Evolutionary conservation across 768 basidiomycete species (phyloP).

Genomic region (Sporobolomyces pararoseus): DNA sequence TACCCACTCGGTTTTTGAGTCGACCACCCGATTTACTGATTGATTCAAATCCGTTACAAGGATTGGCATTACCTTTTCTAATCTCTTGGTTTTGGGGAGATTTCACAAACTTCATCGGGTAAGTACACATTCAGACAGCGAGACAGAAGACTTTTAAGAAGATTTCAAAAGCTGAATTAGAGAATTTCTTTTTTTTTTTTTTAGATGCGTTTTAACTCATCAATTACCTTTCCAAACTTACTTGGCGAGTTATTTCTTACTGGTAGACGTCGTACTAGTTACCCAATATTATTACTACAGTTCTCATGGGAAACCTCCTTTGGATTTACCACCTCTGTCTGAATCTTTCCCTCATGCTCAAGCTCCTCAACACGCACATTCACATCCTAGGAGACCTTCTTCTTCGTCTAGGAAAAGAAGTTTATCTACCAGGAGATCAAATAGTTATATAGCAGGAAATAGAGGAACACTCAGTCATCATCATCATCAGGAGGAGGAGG

Average conservation of each 20-base stretch:
- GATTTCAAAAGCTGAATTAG: too few species aligned
- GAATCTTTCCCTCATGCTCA: constrained; percentile 32
- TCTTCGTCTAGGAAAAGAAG: neutral
- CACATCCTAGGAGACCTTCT: constrained; percentile 4
- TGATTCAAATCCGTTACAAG: constrained; percentile 46
- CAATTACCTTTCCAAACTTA: constrained; percentile 87
- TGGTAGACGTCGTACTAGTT: constrained; percentile 71
- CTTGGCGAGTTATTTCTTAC: constrained; percentile 85
- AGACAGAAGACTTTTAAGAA: neutral
- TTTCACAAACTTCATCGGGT: constrained; percentile 78
- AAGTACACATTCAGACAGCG: neutral
- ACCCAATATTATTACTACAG: constrained; percentile 70
- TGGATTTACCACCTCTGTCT: constrained; percentile 25
- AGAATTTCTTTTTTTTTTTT: neutral
- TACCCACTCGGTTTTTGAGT: too few species aligned
- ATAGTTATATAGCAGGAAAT: too few species aligned
- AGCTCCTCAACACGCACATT: neutral
- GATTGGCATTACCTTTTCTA: constrained; percentile 87
- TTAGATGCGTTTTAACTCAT: constrained; percentile 75
- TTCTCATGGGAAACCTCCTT: constrained; percentile 16
- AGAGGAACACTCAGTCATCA: too few species aligned
- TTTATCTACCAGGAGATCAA: too few species aligned
- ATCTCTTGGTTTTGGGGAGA: constrained; percentile 86
- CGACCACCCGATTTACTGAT: too few species aligned
- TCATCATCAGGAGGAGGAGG: too few species aligned